Percentiles rank a stretch among this genome's conserved stretches.
phyloP scores from a whole-genome alignment of 306 rosid genomes.

The Glycyrrhiza uralensis region DNA sequence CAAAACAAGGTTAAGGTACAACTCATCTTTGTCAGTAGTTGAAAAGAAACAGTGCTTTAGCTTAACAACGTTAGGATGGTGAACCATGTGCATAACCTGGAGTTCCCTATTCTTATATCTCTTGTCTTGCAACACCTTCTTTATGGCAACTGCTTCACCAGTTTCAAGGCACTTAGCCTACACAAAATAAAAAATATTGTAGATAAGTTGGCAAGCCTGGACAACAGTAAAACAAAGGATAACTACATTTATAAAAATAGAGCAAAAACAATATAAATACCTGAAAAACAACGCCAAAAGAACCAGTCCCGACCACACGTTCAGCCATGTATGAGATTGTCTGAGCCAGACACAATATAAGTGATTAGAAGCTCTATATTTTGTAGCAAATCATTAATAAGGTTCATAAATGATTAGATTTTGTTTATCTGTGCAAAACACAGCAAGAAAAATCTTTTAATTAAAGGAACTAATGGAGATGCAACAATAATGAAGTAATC shows the following conservation, averaged over 20 bases:
- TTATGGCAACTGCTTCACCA: slow-evolving; percentile 79
- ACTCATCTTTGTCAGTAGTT: slow-evolving; percentile 82
- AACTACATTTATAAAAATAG: background rate
- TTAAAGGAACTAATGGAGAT: background rate
- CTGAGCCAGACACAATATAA: slow-evolving; percentile 39
- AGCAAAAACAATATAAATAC: slow-evolving; percentile 38
- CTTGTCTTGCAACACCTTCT: slow-evolving; percentile 91
- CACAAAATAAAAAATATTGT: background rate
- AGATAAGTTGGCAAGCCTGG: background rate
- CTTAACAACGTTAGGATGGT: slow-evolving; percentile 72
- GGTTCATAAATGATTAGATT: background rate
- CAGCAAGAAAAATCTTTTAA: background rate
- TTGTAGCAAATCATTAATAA: background rate
- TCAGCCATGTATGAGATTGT: slow-evolving; percentile 90
- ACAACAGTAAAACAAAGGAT: background rate
- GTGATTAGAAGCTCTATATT: background rate
- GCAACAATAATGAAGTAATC: slow-evolving; percentile 7
- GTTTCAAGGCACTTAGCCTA: slow-evolving; percentile 92
- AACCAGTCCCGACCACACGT: slow-evolving; percentile 94
- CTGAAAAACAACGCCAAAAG: slow-evolving; percentile 94
- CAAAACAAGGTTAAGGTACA: slow-evolving; percentile 90
- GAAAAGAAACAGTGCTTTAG: slow-evolving; percentile 88
- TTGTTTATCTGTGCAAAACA: background rate
- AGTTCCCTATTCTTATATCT: slow-evolving; percentile 94
- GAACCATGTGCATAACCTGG: slow-evolving; percentile 78